phyloP scores from a whole-genome alignment of 441 rosid genomes.

The Syzygium malaccense region DNA sequence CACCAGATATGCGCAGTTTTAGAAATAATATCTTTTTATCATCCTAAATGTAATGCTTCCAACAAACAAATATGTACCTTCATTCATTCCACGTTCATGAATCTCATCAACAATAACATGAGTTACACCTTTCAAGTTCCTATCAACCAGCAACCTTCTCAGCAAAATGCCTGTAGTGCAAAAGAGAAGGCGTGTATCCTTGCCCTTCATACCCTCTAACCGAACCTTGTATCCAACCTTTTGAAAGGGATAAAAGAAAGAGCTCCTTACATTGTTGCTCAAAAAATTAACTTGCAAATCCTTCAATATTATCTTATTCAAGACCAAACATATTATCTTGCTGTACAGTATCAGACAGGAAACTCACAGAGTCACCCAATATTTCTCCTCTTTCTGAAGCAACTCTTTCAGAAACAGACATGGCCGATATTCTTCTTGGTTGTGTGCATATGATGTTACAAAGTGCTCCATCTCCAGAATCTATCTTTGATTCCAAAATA shows the following conservation, averaged over 20 bases:
- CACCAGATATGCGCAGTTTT: constrained; percentile 16
- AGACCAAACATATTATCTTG: neutral
- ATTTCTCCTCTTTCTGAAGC: constrained; percentile 93
- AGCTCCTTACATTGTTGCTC: neutral
- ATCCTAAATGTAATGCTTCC: neutral
- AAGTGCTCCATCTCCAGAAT: constrained; percentile 58
- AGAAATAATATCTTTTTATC: constrained; percentile 16
- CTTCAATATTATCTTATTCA: neutral
- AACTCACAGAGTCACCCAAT: constrained; percentile 90
- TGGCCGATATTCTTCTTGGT: constrained; percentile 87
- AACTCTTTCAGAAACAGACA: constrained; percentile 91
- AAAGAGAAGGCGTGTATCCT: constrained; percentile 80
- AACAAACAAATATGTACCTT: constrained; percentile 45
- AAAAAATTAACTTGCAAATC: neutral
- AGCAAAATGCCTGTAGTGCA: constrained; percentile 95
- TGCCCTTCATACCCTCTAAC: constrained; percentile 81
- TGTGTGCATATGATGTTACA: constrained; percentile 89
- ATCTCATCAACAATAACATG: constrained; percentile 94
- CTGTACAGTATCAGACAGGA: constrained; percentile 1
- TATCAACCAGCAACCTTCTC: constrained; percentile 85
- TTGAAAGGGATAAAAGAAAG: neutral
- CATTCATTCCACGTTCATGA: constrained; percentile 98
- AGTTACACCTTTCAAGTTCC: constrained; percentile 74
- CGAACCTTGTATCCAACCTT: constrained; percentile 97
- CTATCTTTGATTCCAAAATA: constrained; percentile 74